Percentiles rank a stretch among this genome's conserved stretches.
These are phyloP conservation scores for Sarocladium strictum DNA, from an alignment of 2,329 filamentous ascomycete species.

Conservation along the genomic window DNA sequence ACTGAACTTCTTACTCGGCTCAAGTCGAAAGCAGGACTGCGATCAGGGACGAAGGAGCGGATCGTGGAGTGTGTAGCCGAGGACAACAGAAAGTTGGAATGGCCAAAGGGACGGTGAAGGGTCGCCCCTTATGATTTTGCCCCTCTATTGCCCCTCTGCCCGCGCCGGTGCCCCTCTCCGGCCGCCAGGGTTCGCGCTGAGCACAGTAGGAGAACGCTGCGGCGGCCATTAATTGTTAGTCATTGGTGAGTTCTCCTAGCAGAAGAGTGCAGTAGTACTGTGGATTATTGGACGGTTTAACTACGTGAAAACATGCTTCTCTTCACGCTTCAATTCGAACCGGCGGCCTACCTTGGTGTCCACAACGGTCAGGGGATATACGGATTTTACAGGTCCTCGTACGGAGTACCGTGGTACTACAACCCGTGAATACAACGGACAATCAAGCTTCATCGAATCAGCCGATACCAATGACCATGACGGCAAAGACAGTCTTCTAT, in stretches of 20 bases:
- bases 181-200: neutral
- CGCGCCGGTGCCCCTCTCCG: slow-evolving; percentile 1
- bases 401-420: too few relatives aligned
- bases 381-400: too few relatives aligned
- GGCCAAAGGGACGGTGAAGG: slow-evolving; percentile 6
- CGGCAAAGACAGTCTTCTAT: too few relatives aligned
- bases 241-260: neutral
- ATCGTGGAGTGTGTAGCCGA: neutral
- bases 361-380: too few relatives aligned
- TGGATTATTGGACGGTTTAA: too few relatives aligned
- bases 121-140: slow-evolving; percentile 6
- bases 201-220: neutral
- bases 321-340: too few relatives aligned
- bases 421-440: too few relatives aligned
- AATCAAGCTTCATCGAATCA: too few relatives aligned
- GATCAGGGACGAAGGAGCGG: neutral
- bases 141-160: slow-evolving; percentile 6
- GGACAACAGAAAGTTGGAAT: neutral
- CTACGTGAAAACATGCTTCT: too few relatives aligned
- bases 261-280: too few relatives aligned
- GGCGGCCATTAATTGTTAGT: neutral
- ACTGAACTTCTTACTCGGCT: neutral
- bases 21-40: neutral
- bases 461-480: too few relatives aligned
- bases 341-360: too few relatives aligned